Base-by-base conservation (phyloP, 352 stramenopile genomes). In the Pythium plurisporium region DNA sequence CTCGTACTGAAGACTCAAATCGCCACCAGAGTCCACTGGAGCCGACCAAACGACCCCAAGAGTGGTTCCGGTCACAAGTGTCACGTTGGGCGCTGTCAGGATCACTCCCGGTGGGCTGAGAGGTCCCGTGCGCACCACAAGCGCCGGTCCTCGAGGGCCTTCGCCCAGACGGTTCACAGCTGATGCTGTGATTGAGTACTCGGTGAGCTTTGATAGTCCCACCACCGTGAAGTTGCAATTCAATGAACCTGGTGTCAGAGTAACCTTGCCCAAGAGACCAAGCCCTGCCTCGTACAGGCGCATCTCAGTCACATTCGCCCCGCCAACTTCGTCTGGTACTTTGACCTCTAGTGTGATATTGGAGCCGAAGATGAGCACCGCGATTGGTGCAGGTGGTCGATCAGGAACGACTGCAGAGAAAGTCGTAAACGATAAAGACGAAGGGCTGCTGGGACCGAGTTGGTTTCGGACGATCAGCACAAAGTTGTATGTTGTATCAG, bases 261-360 rank as follows among this genome's bases (percentile, higher is more conserved):
- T 3, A 17, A 75, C 42, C 5, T 31, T 79, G 6, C 54, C 62
- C 11, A 74, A 40, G 2, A 46, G 40, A 1, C 65, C 72, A 8
- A 62, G n/a, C 4, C 15, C 69, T 9, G 50, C 50, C 20, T 85
- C 67, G 34, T 76, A 85, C 15, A 90, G 23, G 5, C 69, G 75
- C 48, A 86, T 66, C 0, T n/a, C 34, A 9, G 52, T 77, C 14
- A 83, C 59, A 4, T 45, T 0, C 0, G 59, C 55, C 20, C 80
- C 80, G 30, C 80, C 80, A 1, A 72, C 77, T n/a, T 82, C 69
- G 0, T 71, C 1, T 10, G 80, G 76, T 14, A 56, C 23, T 0
- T 55, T 36, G 0, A 87, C 20, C 49, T 81, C 55, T 12, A 88
- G 53, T 5, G 76, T 88, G n/a, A 87, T 71, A 34, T 82, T 90